phyloP scores from a whole-genome alignment of 2,329 filamentous ascomycete genomes.

The Hypoxylon sp. region DNA sequence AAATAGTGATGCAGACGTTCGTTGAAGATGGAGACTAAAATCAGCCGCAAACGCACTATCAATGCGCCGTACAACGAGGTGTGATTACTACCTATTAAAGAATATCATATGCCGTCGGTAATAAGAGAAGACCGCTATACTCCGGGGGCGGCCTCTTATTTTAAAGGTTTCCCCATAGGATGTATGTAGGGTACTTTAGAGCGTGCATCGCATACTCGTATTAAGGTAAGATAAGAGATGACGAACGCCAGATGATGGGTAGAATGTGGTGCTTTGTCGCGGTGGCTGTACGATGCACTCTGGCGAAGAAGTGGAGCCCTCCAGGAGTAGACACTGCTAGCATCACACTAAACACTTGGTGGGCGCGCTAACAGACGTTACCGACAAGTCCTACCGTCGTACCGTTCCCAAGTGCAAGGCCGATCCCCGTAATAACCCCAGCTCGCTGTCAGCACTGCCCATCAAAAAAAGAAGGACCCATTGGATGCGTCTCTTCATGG shows the following conservation, averaged over 20 bases:
- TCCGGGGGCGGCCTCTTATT: slow-evolving; percentile 19
- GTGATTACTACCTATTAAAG: neutral
- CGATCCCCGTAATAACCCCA: slow-evolving; percentile 29
- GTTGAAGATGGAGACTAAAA: slow-evolving; percentile 11
- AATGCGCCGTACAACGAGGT: slow-evolving; percentile 9
- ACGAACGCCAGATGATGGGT: slow-evolving; percentile 25
- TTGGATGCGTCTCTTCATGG: slow-evolving; percentile 24
- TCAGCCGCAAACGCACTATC: slow-evolving; percentile 16
- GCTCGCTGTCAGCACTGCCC: slow-evolving; percentile 39
- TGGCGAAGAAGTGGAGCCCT: slow-evolving; percentile 21
- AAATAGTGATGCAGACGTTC: slow-evolving; percentile 1
- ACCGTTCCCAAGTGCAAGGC: slow-evolving; percentile 23
- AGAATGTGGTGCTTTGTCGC: slow-evolving; percentile 28
- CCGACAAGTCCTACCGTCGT: slow-evolving; percentile 24
- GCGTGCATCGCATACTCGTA: slow-evolving; percentile 23
- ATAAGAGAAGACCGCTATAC: neutral
- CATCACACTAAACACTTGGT: slow-evolving; percentile 17
- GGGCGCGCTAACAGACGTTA: slow-evolving; percentile 39
- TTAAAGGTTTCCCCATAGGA: neutral
- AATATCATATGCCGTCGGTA: neutral
- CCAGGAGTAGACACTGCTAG: slow-evolving; percentile 35
- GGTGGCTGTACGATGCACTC: slow-evolving; percentile 32
- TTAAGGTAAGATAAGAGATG: slow-evolving; percentile 33
- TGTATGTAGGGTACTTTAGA: neutral
- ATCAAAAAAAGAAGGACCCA: slow-evolving; percentile 26